phyloP scores from a whole-genome alignment of 306 rosid species.

The Cajanus cajan region DNA sequence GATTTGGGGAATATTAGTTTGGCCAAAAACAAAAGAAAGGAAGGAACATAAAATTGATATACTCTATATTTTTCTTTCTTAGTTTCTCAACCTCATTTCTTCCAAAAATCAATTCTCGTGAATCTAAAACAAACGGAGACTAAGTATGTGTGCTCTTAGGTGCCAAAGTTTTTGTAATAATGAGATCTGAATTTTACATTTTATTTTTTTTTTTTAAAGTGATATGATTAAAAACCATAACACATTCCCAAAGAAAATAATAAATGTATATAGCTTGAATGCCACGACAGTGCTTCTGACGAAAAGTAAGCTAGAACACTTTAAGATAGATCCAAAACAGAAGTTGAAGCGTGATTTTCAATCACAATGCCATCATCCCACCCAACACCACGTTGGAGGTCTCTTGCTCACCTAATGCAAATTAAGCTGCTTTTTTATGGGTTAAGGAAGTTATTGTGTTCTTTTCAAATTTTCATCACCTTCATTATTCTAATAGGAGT shows the following conservation, averaged over 20 bases:
- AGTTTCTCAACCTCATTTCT: too few relatives aligned
- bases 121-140: too few relatives aligned
- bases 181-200: too few relatives aligned
- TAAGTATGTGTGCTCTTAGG: too few relatives aligned
- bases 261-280: neutral
- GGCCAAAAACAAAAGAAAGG: neutral
- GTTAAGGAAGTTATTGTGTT: neutral
- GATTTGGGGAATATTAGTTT: neutral
- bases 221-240: neutral
- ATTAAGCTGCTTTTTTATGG: neutral
- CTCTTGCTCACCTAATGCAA: constrained; percentile 19
- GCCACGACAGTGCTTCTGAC: neutral
- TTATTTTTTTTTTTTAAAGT: too few relatives aligned
- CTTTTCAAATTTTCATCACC: neutral
- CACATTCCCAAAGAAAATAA: too few relatives aligned
- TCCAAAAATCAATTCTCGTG: too few relatives aligned
- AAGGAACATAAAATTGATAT: neutral
- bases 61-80: neutral
- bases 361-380: neutral
- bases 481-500: neutral
- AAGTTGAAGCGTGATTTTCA: constrained; percentile 8
- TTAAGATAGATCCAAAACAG: constrained; percentile 19
- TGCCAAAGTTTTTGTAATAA: too few relatives aligned
- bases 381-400: neutral
- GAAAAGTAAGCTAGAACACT: neutral